A percentile compares a stretch with the other conserved stretches of the same genome.
These are phyloP conservation scores for Clarireedia homoeocarpa DNA, from an alignment of 2,329 filamentous ascomycete genomes.

Conservation along the genomic window DNA sequence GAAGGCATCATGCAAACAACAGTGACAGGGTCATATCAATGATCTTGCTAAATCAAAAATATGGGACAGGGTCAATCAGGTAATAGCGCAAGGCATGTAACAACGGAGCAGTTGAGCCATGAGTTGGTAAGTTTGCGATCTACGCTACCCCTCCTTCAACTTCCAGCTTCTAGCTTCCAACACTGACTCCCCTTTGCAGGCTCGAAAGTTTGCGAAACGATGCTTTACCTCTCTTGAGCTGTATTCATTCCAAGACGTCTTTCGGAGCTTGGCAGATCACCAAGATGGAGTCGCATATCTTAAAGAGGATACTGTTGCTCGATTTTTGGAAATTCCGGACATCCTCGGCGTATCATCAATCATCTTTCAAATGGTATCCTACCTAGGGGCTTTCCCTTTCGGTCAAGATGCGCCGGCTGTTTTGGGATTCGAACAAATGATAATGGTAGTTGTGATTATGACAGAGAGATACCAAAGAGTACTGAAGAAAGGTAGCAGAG, in stretches of 20 bases:
- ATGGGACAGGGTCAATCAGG: slow-evolving; percentile 31
- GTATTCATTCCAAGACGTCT: slow-evolving; percentile 67
- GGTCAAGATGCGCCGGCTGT: slow-evolving; percentile 62
- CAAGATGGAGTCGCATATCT: slow-evolving; percentile 56
- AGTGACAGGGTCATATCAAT: no score
- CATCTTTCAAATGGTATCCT: slow-evolving; percentile 64
- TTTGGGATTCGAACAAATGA: slow-evolving; percentile 59
- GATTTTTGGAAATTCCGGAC: slow-evolving; percentile 68
- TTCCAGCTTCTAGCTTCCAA: background rate
- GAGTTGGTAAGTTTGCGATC: slow-evolving; percentile 23
- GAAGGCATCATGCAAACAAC: no score
- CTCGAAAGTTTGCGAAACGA: slow-evolving; percentile 56
- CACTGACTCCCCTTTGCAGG: slow-evolving; percentile 33
- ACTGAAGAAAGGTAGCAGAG: slow-evolving; percentile 47
- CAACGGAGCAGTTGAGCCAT: slow-evolving; percentile 28
- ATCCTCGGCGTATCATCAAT: slow-evolving; percentile 58
- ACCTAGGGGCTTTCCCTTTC: slow-evolving; percentile 67
- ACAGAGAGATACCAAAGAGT: slow-evolving; percentile 62
- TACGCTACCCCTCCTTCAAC: background rate
- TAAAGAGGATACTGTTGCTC: slow-evolving; percentile 61
- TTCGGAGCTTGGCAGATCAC: slow-evolving; percentile 59
- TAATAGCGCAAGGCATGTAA: slow-evolving; percentile 18
- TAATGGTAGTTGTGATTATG: slow-evolving; percentile 66
- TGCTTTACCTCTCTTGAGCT: slow-evolving; percentile 66
- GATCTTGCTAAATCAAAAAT: slow-evolving; percentile 2